Conservation (phyloP, 78 protist species). For the Planoprotostelium fungivorum region DNA sequence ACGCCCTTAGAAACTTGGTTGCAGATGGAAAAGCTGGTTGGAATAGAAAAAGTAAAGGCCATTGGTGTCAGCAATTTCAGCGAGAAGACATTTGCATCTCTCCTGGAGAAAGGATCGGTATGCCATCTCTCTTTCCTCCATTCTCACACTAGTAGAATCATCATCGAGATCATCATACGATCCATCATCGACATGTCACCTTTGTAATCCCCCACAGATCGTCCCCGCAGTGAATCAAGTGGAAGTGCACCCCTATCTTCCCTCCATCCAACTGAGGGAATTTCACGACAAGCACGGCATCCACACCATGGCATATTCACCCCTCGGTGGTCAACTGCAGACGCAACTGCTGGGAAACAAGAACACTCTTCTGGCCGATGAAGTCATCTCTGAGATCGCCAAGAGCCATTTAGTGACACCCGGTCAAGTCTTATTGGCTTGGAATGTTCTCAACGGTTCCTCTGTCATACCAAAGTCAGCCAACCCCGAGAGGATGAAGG, state of each 20-base stretch:
- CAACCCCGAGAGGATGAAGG: slow-evolving; percentile 31
- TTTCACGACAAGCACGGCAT: slow-evolving; percentile 6
- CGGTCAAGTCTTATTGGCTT: slow-evolving; percentile 36
- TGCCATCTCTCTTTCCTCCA: too few species aligned
- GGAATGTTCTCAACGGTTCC: slow-evolving; percentile 24
- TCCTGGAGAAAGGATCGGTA: not conserved
- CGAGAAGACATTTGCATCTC: slow-evolving; percentile 12
- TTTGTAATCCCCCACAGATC: too few species aligned
- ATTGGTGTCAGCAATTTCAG: slow-evolving; percentile 70
- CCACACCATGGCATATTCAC: slow-evolving; percentile 20
- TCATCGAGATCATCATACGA: too few species aligned
- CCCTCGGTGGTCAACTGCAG: slow-evolving; percentile 13
- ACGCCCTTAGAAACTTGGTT: slow-evolving; percentile 23
- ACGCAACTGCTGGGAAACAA: not conserved
- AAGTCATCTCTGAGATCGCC: slow-evolving; percentile 12
- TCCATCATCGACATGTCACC: too few species aligned
- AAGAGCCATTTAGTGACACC: slow-evolving; percentile 2
- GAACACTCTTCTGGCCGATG: not conserved
- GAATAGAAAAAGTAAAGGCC: slow-evolving; percentile 10
- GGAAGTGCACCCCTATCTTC: slow-evolving; percentile 44
- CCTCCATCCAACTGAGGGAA: not conserved
- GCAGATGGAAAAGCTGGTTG: slow-evolving; percentile 39
- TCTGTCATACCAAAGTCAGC: slow-evolving; percentile 41
- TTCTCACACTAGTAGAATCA: too few species aligned
- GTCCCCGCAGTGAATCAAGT: slow-evolving; percentile 67